A percentile compares a stretch with the other conserved stretches of the same genome.
phyloP scores from a whole-genome alignment of 192 early-diverging fungal species.

The Podila epigama region DNA sequence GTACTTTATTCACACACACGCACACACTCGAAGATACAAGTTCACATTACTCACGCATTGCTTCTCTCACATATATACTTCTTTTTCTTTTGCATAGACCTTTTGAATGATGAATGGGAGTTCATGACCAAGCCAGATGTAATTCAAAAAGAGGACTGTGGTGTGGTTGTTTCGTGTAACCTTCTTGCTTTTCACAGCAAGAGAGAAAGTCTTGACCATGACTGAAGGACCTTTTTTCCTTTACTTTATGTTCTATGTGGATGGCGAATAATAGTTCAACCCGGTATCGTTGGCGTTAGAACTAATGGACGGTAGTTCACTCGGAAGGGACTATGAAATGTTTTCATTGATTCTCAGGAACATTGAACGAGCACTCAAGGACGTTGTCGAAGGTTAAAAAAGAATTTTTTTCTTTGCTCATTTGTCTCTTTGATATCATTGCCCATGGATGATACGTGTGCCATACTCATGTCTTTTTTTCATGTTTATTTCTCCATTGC shows the following conservation, averaged over 20 bases:
- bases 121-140: slow-evolving; percentile 64
- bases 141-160: too few relatives aligned
- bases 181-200: not conserved
- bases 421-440: not conserved
- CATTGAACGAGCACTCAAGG: slow-evolving; percentile 72
- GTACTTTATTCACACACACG: too few relatives aligned
- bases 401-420: not conserved
- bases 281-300: slow-evolving; percentile 75
- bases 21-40: too few relatives aligned
- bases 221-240: too few relatives aligned
- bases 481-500: not conserved
- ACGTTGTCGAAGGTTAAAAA: slow-evolving; percentile 69
- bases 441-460: too few relatives aligned
- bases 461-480: not conserved
- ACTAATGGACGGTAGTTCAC: slow-evolving; percentile 79
- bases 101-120: slow-evolving; percentile 57
- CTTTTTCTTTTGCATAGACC: slow-evolving; percentile 14
- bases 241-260: too few relatives aligned
- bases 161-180: too few relatives aligned
- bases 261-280: too few relatives aligned
- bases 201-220: too few relatives aligned
- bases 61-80: too few relatives aligned
- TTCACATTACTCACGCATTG: too few relatives aligned
- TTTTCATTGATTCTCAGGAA: slow-evolving; percentile 64
- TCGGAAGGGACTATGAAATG: slow-evolving; percentile 68